Base-by-base conservation (phyloP, 306 rosid species). In the Senna siamea region DNA sequence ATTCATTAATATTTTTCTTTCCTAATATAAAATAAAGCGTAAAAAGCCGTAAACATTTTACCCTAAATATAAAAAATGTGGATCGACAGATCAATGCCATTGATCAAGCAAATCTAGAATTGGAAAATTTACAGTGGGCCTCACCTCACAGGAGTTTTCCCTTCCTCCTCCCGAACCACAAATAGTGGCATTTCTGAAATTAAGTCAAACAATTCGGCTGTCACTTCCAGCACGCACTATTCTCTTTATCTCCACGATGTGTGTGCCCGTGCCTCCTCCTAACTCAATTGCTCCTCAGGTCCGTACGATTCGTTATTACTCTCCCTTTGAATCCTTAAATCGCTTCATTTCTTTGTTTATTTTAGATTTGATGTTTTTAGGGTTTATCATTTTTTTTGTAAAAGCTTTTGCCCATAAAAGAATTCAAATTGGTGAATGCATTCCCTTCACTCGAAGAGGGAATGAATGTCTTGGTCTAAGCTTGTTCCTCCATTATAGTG, bases 361-460 rank as follows among this genome's bases (percentile, higher is more conserved):
- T 48, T 57, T 9, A 32, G 5, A 30, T 15, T 48, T 56, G 13
- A 58, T 6, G 32, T 23, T 7, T 64, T 55, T 81, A 61, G 81
- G 75, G 66, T 76, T 75, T 54, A 54, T 0, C 35, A 18, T 37
- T 64, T 41, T 23, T 61, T 46, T 7, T 0, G 7, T 15, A 53
- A 37, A n/a, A 22, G 1, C 0, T 7, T 40, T 70, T 9, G 13
- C 7, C 35, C 37, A 28, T 52, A 34, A 60, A 69, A 61, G 26
- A 53, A 44, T 70, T 72, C 55, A 17, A 10, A 26, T 66, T 61
- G 40, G 57, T 78, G 30, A 46, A 32, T 66, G 66, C 71, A 23
- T 72, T 68, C 17, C 2, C 22, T 74, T 46, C 11, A 1, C 56
- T 22, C 20, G 28, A 13, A 13, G 48, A 34, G 38, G 28, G 10